Percentiles rank a stretch among this genome's conserved stretches.
phyloP scores from a whole-genome alignment of 1,139 yeast genomes.

The Geotrichum histeridarum region DNA sequence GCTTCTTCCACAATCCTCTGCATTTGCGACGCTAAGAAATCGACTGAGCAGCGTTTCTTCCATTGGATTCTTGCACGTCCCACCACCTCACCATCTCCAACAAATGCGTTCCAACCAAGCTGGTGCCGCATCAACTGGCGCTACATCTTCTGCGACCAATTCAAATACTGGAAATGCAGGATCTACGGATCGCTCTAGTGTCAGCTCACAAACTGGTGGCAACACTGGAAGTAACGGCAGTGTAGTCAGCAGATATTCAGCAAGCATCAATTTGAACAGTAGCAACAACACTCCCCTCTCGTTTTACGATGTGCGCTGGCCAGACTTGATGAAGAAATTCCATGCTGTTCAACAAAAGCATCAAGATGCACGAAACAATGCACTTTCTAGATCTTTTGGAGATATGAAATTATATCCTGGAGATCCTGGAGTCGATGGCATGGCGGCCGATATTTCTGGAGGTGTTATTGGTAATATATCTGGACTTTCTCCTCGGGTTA shows the following conservation, averaged over 20 bases:
- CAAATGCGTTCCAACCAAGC: constrained; percentile 6
- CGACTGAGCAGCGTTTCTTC: constrained; percentile 58
- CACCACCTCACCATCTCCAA: constrained; percentile 18
- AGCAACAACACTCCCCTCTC: constrained; percentile 15
- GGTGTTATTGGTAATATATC: constrained; percentile 14
- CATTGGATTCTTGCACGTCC: constrained; percentile 37
- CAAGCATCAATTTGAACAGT: constrained; percentile 13
- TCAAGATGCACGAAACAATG: constrained; percentile 36
- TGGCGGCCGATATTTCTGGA: neutral
- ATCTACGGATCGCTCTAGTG: constrained; percentile 1
- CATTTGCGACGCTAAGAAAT: constrained; percentile 74
- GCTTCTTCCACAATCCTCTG: constrained; percentile 94
- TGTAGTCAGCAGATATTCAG: constrained; percentile 14
- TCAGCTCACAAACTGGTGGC: constrained; percentile 8
- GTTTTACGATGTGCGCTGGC: constrained; percentile 38
- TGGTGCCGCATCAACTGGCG: constrained; percentile 6
- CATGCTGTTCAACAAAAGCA: constrained; percentile 55
- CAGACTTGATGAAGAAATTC: constrained; percentile 60
- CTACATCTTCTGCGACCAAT: constrained; percentile 1
- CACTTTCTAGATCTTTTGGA: constrained; percentile 13
- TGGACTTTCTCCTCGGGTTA: constrained; percentile 7
- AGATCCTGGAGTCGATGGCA: neutral
- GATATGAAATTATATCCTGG: constrained; percentile 10
- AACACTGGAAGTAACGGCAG: neutral
- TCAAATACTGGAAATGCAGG: constrained; percentile 1